A percentile compares a stretch with the other conserved stretches of the same genome.
phyloP scores from a whole-genome alignment of 2,329 filamentous ascomycete species.

The Sporothrix brunneoviolacea region DNA sequence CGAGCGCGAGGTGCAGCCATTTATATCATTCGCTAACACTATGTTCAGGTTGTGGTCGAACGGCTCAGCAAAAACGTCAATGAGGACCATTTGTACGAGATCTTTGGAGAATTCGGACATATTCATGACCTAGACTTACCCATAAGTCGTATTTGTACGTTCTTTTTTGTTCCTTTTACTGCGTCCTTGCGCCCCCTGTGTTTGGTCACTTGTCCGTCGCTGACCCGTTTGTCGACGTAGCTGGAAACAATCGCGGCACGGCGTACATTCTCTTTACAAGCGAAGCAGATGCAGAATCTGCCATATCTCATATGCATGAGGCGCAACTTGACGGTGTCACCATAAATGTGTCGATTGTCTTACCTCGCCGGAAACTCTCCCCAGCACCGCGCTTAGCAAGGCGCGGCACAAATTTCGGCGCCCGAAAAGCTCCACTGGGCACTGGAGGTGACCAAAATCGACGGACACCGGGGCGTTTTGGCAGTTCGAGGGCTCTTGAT shows the following conservation, averaged over 20 bases:
- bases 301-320: slow-evolving; percentile 96
- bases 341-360: slow-evolving; percentile 81
- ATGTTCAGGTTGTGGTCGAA: slow-evolving; percentile 78
- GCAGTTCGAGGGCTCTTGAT: slow-evolving; percentile 17
- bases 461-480: slow-evolving; percentile 13
- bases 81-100: slow-evolving; percentile 79
- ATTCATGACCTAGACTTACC: slow-evolving; percentile 87
- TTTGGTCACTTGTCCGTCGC: no score
- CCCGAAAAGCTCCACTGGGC: no score
- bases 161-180: slow-evolving; percentile 9
- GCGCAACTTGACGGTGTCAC: slow-evolving; percentile 80
- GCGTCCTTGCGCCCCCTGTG: no score
- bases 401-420: slow-evolving; percentile 31
- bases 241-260: slow-evolving; percentile 81
- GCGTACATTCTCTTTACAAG: slow-evolving; percentile 83
- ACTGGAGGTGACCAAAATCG: no score
- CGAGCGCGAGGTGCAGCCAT: neutral
- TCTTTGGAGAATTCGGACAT: slow-evolving; percentile 80
- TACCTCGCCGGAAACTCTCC: slow-evolving; percentile 77
- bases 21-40: neutral
- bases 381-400: slow-evolving; percentile 61
- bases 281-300: slow-evolving; percentile 73
- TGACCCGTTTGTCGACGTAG: neutral
- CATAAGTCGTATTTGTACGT: slow-evolving; percentile 75
- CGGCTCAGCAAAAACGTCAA: slow-evolving; percentile 94